These are phyloP conservation scores for Mortierella antarctica DNA, from an alignment of 192 early-diverging fungal genomes.

Conservation along the genomic window DNA sequence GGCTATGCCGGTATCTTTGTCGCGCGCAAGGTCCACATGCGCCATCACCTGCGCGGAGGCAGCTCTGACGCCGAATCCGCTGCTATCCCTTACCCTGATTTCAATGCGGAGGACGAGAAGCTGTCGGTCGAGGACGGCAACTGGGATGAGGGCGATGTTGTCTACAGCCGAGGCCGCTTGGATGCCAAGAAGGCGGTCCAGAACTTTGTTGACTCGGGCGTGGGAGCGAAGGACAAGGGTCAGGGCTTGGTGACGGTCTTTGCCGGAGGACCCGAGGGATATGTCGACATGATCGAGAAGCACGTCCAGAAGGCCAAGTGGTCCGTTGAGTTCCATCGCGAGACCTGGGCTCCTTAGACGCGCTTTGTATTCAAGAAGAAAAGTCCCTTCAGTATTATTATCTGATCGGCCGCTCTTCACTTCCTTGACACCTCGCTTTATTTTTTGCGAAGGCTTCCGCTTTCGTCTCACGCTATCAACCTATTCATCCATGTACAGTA, in stretches of 20 bases:
- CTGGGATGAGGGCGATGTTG: constrained; percentile 51
- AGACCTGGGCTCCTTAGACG: constrained; percentile 48
- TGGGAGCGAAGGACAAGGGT: constrained; percentile 28
- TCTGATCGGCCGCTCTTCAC: background rate
- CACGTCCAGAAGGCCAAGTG: constrained; percentile 32
- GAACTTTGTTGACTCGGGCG: constrained; percentile 23
- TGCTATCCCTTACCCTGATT: constrained; percentile 10
- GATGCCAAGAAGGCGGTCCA: constrained; percentile 31
- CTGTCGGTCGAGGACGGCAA: constrained; percentile 29
- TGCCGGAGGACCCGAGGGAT: constrained; percentile 49
- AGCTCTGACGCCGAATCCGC: constrained; percentile 12
- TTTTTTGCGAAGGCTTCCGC: background rate
- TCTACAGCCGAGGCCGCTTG: constrained; percentile 40
- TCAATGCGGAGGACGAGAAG: constrained; percentile 5
- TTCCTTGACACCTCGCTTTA: background rate
- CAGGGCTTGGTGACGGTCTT: constrained; percentile 32
- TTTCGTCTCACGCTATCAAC: too few relatives aligned
- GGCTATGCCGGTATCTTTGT: constrained; percentile 26
- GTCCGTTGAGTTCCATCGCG: constrained; percentile 40
- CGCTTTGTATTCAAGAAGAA: too few relatives aligned
- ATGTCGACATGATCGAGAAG: constrained; percentile 31
- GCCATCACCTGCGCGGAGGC: constrained; percentile 10
- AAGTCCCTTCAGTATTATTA: too few relatives aligned
- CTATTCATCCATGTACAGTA: background rate
- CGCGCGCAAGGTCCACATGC: constrained; percentile 18